Percentiles rank a stretch among this genome's conserved stretches.
Conservation (phyloP, 192 early-diverging fungal genomes). For the Diversispora epigaea region DNA sequence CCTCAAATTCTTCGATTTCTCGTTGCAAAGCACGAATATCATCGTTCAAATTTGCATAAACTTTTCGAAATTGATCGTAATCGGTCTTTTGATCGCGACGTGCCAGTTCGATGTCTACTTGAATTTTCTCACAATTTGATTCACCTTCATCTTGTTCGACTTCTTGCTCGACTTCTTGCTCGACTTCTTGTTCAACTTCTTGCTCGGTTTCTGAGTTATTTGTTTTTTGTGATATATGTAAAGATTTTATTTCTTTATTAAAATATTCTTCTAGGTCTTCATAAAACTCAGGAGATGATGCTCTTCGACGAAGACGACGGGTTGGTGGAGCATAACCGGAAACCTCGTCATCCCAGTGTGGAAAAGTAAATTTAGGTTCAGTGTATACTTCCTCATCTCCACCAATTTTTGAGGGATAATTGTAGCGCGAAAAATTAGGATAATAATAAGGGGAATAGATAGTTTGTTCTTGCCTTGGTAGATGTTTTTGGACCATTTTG, state of each 20-base stretch:
- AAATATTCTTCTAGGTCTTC: neutral
- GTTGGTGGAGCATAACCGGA: neutral
- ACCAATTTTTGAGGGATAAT: conserved; percentile 22
- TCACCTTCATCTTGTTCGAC: neutral
- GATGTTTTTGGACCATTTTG: neutral
- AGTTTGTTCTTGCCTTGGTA: neutral
- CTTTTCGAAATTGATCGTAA: conserved; percentile 15
- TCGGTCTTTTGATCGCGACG: conserved; percentile 11
- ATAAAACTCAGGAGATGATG: neutral
- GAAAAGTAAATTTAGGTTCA: conserved; percentile 15
- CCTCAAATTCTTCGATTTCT: conserved; percentile 25
- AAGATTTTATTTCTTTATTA: no score
- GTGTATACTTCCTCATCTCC: conserved; percentile 22
- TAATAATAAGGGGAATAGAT: conserved; percentile 28
- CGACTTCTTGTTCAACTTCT: neutral
- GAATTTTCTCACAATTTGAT: conserved; percentile 6
- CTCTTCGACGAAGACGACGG: neutral
- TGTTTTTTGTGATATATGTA: neutral
- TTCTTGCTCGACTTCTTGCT: conserved; percentile 1
- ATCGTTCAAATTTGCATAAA: conserved; percentile 1
- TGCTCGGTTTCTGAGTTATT: neutral
- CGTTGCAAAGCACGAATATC: conserved; percentile 30
- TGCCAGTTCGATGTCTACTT: conserved; percentile 6
- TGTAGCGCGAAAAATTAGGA: conserved; percentile 25
- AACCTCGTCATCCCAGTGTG: conserved; percentile 27